Evolutionary conservation across 2,329 filamentous ascomycete genomes (phyloP), one percentile per base, ranked within the genome.

Genomic region (Diaporthe australafricana): DNA sequence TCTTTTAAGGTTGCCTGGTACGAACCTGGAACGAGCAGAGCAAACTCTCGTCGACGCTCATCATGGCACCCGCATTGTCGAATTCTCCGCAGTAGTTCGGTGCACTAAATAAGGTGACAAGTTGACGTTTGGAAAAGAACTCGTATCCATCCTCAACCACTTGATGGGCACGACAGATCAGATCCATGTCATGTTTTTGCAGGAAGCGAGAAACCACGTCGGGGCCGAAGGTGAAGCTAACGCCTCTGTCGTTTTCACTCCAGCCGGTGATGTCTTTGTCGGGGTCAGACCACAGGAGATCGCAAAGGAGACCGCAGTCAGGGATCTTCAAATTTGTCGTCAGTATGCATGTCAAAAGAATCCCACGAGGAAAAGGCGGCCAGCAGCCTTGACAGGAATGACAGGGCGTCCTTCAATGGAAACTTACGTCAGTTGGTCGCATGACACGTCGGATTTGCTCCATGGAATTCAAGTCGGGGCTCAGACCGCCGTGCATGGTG

Each of bases 71-170:
- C 68, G 96, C 96, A 81, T 99, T 99, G 88, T 99, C 96, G 81
- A 99, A 99, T 86, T 99, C 96, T 83, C 96, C 96, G 80, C 96
- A 99, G 88, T 99, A 99, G 87, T 99, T 99, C 77, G 96, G 96
- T 68, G 96, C 96, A 80, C 94, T 98, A 88, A 99, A 99, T 72
- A 99, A 88, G 71, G 96, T 99, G 75, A 99, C 96, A 75, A 99
- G 88, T 84, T 98, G 96, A 78, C 96, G 92, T 87, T 98, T 98
- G 74, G 95, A 98, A 88, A 99, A 99, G 88, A 99, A 99, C 84
- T 99, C 96, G 86, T 99, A 99, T 71, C 96, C 96, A 79, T 99
- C 96, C 85, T 99, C 96, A 71, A 99, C 96, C 75, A 98, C 96
- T 85, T 98, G 96, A 84, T 99, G 96, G 76, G 96, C 96, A 84